Base-by-base conservation (phyloP, 2,329 filamentous ascomycete genomes). In the Dendryphion nanum region DNA sequence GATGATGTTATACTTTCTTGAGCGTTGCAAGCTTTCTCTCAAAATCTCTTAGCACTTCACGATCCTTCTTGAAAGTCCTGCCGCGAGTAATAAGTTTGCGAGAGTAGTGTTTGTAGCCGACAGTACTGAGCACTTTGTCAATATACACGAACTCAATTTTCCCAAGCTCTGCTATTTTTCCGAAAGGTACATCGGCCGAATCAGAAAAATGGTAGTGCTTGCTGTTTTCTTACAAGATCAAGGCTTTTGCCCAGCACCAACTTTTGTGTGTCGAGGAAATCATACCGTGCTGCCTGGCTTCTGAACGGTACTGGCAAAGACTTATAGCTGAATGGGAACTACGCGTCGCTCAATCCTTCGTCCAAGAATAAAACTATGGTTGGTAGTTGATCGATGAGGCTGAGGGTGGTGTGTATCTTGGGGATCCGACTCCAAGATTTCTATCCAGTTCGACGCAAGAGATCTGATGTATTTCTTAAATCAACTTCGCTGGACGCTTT, bases 51-150 rank as follows among this genome's bases (percentile, higher is more conserved):
- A 45, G 19, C 4, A 45, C 21, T 5, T 43, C 21, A 4, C 48
- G 42, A 18, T 50, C 38, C 14, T 35, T 33, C 7, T 28, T 29
- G 20, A 52, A 51, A 0, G 42, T 47, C 3, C 6, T 21, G 3
- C 51, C 44, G 35, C 44, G 37, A 2, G 29, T 30, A 18, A 59
- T 48, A 2, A 42, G 41, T 30, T 59, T 59, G 13, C 50, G 21
- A 2, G 54, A 54, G 31, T 54, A 58, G 7, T 55, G 45, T 20
- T 38, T 37, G 8, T 48, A 26, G 12, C 38, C 50, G 10, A 55
- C 30, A 2, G 42, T 49, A 36, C 53, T 57, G 2, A 45, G 18
- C 1, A 59, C 48, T n/a, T 35, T 41, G 16, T 58, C 48, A 4
- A 59, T 54, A 6, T 34, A 36, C 6, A 54, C 53, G 20, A 18